Percentiles rank a stretch among this genome's conserved stretches.
Conservation (phyloP, 2,329 filamentous ascomycete genomes). For the Pseudonectria buxi region DNA sequence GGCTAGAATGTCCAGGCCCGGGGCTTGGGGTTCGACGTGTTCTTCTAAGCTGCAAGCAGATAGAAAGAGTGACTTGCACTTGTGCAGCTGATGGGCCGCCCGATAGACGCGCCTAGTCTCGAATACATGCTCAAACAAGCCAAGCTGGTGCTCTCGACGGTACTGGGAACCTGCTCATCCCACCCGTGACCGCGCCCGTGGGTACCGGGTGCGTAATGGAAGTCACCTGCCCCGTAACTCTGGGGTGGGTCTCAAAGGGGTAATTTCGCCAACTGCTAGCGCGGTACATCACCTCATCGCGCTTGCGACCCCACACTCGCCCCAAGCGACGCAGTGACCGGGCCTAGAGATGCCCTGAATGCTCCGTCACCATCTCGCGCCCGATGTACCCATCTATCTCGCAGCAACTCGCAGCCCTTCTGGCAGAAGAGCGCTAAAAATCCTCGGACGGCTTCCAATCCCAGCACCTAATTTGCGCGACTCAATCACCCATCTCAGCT, state of each 20-base stretch:
- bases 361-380: too few species aligned
- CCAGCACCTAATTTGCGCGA: slow-evolving; percentile 26
- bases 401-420: slow-evolving; percentile 14
- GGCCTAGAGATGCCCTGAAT: too few species aligned
- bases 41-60: too few species aligned
- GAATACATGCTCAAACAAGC: background rate
- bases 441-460: slow-evolving; percentile 19
- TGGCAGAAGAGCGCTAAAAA: slow-evolving; percentile 18
- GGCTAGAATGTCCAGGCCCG: too few species aligned
- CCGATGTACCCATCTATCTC: slow-evolving; percentile 22
- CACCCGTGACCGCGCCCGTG: slow-evolving; percentile 1
- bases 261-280: slow-evolving; percentile 11
- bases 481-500: slow-evolving; percentile 1
- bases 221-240: slow-evolving; percentile 13
- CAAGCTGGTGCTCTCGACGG: background rate
- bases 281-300: background rate
- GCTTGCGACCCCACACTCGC: too few species aligned
- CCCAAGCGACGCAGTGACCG: too few species aligned
- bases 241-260: slow-evolving; percentile 13
- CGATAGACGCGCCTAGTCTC: too few species aligned
- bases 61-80: too few species aligned
- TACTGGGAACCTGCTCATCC: slow-evolving; percentile 2
- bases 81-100: too few species aligned
- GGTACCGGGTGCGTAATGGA: too few species aligned
- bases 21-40: too few species aligned